Conservation (phyloP, 139 green algal genomes). For the Desmodesmus armatus region DNA sequence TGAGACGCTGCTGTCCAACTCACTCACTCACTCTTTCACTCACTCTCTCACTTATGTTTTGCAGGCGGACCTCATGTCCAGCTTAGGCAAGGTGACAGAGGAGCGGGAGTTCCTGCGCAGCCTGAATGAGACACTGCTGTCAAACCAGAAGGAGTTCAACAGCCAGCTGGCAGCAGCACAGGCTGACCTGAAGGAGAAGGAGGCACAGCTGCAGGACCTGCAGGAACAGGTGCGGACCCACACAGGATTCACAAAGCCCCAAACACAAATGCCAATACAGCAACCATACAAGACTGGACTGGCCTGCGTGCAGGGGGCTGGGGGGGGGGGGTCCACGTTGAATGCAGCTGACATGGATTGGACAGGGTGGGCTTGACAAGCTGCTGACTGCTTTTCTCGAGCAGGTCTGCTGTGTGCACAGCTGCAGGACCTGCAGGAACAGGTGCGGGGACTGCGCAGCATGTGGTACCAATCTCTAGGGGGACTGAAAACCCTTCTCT, state of each 20-base stretch:
- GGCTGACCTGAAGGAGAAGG: constrained; percentile 54
- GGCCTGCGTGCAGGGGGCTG: background rate
- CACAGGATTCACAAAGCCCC: too few species aligned
- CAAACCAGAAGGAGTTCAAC: constrained; percentile 70
- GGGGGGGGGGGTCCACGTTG: too few species aligned
- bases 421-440: background rate
- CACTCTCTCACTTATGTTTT: too few species aligned
- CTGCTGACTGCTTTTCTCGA: background rate
- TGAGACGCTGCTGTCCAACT: constrained; percentile 73
- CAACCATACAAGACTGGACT: background rate
- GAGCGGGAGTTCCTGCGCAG: constrained; percentile 83
- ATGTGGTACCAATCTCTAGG: too few species aligned
- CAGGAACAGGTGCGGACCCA: constrained; percentile 67
- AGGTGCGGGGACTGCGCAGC: background rate
- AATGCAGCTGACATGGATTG: background rate
- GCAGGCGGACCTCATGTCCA: constrained; percentile 58
- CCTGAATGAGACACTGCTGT: constrained; percentile 77
- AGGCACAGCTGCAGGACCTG: constrained; percentile 63
- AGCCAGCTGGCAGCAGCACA: constrained; percentile 51
- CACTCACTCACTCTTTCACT: too few species aligned
- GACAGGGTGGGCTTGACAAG: background rate
- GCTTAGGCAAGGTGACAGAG: constrained; percentile 55
- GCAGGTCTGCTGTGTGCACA: background rate
- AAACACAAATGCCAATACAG: background rate
- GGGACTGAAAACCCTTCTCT: too few species aligned